A percentile compares a stretch with the other conserved stretches of the same genome.
phyloP scores from a whole-genome alignment of 768 basidiomycete species.

The Rhizopogon vinicolor region DNA sequence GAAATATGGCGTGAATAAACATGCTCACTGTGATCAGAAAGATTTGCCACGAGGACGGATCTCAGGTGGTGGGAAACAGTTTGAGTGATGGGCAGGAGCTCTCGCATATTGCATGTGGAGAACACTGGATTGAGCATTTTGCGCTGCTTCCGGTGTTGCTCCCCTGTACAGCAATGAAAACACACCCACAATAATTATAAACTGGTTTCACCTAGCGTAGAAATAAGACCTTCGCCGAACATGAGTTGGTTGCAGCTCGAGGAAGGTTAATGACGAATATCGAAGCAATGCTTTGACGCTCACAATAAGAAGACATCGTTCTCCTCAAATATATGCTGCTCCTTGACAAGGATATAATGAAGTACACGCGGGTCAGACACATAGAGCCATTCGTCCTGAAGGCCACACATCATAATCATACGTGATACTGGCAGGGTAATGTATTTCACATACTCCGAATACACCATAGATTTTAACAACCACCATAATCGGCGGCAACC shows the following conservation, averaged over 20 bases:
- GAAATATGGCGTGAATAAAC: neutral
- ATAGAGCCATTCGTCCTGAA: slow-evolving; percentile 8
- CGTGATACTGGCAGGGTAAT: slow-evolving; percentile 17
- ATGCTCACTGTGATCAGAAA: neutral
- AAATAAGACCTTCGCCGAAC: slow-evolving; percentile 14
- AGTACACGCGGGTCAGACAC: slow-evolving; percentile 22
- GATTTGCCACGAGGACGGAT: neutral
- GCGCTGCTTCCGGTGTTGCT: slow-evolving; percentile 37
- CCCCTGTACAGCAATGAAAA: slow-evolving; percentile 20
- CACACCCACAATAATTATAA: neutral
- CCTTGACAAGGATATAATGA: slow-evolving; percentile 24
- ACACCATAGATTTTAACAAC: slow-evolving; percentile 34
- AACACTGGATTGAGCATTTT: slow-evolving; percentile 44
- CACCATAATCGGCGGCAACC: slow-evolving; percentile 27
- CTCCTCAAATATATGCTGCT: slow-evolving; percentile 18
- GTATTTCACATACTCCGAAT: neutral
- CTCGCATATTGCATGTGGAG: slow-evolving; percentile 34
- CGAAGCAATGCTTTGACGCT: neutral
- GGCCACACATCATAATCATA: neutral
- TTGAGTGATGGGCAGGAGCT: slow-evolving; percentile 18
- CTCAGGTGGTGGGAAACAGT: neutral
- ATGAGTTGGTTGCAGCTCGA: slow-evolving; percentile 5
- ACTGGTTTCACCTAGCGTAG: neutral
- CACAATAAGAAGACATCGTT: slow-evolving; percentile 13
- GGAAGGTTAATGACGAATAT: neutral